phyloP scores from a whole-genome alignment of 352 stramenopile species.

The Thalassiosira hispida region DNA sequence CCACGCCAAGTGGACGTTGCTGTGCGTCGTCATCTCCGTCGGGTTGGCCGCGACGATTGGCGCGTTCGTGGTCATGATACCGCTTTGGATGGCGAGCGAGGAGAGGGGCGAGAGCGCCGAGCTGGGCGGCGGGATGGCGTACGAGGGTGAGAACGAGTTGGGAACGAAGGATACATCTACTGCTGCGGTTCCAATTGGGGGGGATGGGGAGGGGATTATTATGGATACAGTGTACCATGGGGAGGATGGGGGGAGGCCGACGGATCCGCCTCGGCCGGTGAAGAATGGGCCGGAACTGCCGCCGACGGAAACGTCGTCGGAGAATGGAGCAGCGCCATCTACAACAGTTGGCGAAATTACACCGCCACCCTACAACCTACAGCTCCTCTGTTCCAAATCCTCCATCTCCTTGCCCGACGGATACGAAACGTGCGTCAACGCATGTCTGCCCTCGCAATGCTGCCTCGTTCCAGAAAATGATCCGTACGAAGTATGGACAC shows the following conservation, averaged over 20 bases:
- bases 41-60: not conserved
- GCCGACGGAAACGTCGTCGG: too few relatives aligned
- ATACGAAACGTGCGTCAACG: constrained; percentile 26
- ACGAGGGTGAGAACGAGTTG: not conserved
- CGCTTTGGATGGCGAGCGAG: constrained; percentile 11
- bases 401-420: not conserved
- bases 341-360: not conserved
- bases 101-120: constrained; percentile 15
- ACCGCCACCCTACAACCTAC: constrained; percentile 16
- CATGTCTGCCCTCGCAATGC: constrained; percentile 28
- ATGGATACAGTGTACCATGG: constrained; percentile 1
- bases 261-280: too few relatives aligned
- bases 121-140: constrained; percentile 2
- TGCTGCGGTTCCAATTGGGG: too few relatives aligned
- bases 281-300: too few relatives aligned
- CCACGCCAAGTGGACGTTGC: constrained; percentile 8
- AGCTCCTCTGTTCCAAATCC: not conserved
- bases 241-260: not conserved
- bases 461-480: constrained; percentile 13
- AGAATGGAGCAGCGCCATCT: too few relatives aligned
- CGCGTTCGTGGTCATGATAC: constrained; percentile 11
- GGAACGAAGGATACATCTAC: too few relatives aligned
- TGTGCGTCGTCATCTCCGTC: constrained; percentile 2
- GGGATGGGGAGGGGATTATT: not conserved
- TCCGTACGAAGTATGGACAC: constrained; percentile 28